phyloP scores from a whole-genome alignment of 805 yeast species.

The Ogataea degrootiae region DNA sequence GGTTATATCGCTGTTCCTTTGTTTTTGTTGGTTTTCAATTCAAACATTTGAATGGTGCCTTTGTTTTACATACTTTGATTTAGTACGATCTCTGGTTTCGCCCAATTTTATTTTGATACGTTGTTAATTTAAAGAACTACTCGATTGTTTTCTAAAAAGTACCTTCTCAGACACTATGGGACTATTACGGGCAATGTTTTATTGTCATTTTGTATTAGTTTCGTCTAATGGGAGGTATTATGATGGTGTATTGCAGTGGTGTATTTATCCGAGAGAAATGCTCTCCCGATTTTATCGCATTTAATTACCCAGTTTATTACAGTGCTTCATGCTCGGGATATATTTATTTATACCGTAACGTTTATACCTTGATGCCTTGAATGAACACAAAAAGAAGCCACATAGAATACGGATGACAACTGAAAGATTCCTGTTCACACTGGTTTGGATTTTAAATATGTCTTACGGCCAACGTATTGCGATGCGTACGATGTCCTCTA shows the following conservation, averaged over 20 bases:
- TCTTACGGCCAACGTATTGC: too few species aligned
- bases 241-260: slow-evolving; percentile 4
- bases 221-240: slow-evolving; percentile 1
- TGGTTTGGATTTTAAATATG: too few species aligned
- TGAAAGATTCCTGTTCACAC: too few species aligned
- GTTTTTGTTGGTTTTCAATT: slow-evolving; percentile 1
- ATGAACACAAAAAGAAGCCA: too few species aligned
- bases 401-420: too few species aligned
- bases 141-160: not conserved
- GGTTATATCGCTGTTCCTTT: not conserved
- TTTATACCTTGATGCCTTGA: too few species aligned
- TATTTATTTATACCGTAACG: slow-evolving; percentile 1
- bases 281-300: slow-evolving; percentile 26
- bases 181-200: not conserved
- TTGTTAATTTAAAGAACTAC: not conserved
- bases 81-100: slow-evolving; percentile 1
- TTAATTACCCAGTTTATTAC: slow-evolving; percentile 11
- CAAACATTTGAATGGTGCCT: slow-evolving; percentile 1
- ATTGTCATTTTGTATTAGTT: slow-evolving; percentile 1
- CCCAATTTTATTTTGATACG: slow-evolving; percentile 1
- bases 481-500: too few species aligned
- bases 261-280: slow-evolving; percentile 17
- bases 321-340: slow-evolving; percentile 31
- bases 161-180: slow-evolving; percentile 1
- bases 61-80: slow-evolving; percentile 2